phyloP scores from a whole-genome alignment of 2,329 filamentous ascomycete genomes.

The Waltergamsia citrina region DNA sequence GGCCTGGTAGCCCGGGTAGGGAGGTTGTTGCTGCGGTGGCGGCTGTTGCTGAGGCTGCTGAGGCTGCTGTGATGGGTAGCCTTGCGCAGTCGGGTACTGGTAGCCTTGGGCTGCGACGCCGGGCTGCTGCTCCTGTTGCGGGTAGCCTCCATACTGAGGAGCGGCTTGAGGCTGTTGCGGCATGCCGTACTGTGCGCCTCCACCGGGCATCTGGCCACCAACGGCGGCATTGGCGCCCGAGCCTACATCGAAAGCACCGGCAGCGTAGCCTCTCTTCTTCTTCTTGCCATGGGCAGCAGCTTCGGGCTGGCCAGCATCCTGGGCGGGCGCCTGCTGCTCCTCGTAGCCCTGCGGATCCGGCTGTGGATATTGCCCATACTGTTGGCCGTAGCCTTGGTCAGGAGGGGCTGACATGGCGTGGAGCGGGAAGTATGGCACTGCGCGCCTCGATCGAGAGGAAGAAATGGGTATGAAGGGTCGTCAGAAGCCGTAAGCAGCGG shows the following conservation, averaged over 20 bases:
- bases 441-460: no score
- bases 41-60: slow-evolving; percentile 21
- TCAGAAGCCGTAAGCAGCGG: slow-evolving; percentile 4
- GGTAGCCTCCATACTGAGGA: slow-evolving; percentile 51
- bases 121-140: slow-evolving; percentile 30
- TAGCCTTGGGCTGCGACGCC: slow-evolving; percentile 27
- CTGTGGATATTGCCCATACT: slow-evolving; percentile 24
- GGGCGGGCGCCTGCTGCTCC: slow-evolving; percentile 21
- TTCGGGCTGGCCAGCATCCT: slow-evolving; percentile 13
- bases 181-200: slow-evolving; percentile 34
- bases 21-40: slow-evolving; percentile 21
- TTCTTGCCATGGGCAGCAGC: slow-evolving; percentile 48
- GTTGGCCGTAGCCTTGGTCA: slow-evolving; percentile 42
- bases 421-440: slow-evolving; percentile 3
- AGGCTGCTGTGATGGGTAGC: slow-evolving; percentile 22
- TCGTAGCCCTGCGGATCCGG: slow-evolving; percentile 26
- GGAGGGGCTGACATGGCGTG: slow-evolving; percentile 48
- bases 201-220: slow-evolving; percentile 34
- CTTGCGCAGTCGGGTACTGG: slow-evolving; percentile 23
- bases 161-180: slow-evolving; percentile 28
- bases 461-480: no score
- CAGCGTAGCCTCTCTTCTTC: slow-evolving; percentile 93
- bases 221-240: slow-evolving; percentile 68
- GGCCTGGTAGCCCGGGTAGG: slow-evolving; percentile 54
- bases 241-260: slow-evolving; percentile 88